Evolutionary conservation across 2,329 filamentous ascomycete genomes (phyloP).

Genomic region (Ophiostoma quercus): DNA sequence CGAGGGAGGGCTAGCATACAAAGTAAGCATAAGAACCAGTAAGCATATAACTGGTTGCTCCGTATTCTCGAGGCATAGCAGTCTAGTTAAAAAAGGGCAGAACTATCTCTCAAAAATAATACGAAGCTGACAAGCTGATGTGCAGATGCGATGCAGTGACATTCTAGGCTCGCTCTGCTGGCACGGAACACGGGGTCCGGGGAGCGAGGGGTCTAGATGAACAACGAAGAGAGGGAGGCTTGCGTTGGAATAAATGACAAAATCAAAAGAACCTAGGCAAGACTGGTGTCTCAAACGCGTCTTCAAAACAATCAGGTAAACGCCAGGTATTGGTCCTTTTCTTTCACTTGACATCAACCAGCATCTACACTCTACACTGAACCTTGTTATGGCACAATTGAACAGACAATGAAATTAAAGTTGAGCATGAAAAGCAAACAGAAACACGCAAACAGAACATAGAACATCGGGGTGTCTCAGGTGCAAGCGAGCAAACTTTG

Average conservation of each 20-base stretch:
- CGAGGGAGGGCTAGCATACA: neutral
- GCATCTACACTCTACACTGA: too few species aligned
- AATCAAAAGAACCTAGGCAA: neutral
- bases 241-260: too few species aligned
- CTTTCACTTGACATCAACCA: too few species aligned
- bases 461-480: neutral
- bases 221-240: neutral
- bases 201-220: neutral
- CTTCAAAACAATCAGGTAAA: neutral
- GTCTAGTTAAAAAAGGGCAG: neutral
- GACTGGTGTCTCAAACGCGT: neutral
- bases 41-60: neutral
- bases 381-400: too few species aligned
- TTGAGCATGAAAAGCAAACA: neutral
- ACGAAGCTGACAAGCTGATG: neutral
- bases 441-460: slow-evolving; percentile 14
- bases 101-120: neutral
- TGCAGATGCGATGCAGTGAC: neutral
- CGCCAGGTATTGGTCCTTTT: neutral
- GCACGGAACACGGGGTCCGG: neutral
- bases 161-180: neutral
- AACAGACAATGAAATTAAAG: neutral
- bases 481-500: neutral
- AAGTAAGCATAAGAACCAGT: neutral
- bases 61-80: neutral